Base-by-base conservation (phyloP, 768 basidiomycete genomes). In the Hericium coralloides region DNA sequence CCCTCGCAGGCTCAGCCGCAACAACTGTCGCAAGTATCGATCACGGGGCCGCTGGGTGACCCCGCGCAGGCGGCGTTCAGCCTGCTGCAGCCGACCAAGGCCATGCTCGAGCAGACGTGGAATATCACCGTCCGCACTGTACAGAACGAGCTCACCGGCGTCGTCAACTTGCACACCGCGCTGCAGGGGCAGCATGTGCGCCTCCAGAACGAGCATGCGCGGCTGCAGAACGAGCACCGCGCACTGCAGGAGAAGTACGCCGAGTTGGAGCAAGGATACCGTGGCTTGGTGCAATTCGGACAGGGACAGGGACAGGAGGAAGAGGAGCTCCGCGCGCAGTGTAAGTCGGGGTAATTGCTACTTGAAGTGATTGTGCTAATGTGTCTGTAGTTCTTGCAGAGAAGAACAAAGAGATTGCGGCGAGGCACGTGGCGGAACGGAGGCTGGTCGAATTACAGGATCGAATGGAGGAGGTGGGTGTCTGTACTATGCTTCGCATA, bases 81-180 rank as follows among this genome's bases (percentile, higher is more conserved):
- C 38, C 53, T 59, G 6, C 60, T 60, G 20, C 60, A 60, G 38
- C 60, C 60, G 2, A 54, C 51, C 17, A 60, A 60, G 31, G 38
- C 18, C 2, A 57, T 60, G 20, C 54, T 60, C 38, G 60, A 60
- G 39, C 38, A 60, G 58, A 52, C 60, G 12, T 60, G 60, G 60
- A 51, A 47, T 4, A 52, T 58, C 0, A 51, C 60, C 3, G 52
- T 60, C 18, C 47, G 49, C 18, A 47, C 51, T 0, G 58, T 59
- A 12, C 58, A 59, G 25, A 41, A 22, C 9, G 58, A 60, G 18
- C 36, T 60, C 18, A 17, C 43, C n/a, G 20, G 50, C 47, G 47
- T 14, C 3, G 17, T 60, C 18, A n/a, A 45, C 18, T 55, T 4
- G 41, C 53, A 2, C 57, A 59, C 5, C 41, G 47, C 1, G 12